Percentiles rank a stretch among this genome's conserved stretches.
Conservation (phyloP, 805 yeast species). For the Debaryomyces hansenii region DNA sequence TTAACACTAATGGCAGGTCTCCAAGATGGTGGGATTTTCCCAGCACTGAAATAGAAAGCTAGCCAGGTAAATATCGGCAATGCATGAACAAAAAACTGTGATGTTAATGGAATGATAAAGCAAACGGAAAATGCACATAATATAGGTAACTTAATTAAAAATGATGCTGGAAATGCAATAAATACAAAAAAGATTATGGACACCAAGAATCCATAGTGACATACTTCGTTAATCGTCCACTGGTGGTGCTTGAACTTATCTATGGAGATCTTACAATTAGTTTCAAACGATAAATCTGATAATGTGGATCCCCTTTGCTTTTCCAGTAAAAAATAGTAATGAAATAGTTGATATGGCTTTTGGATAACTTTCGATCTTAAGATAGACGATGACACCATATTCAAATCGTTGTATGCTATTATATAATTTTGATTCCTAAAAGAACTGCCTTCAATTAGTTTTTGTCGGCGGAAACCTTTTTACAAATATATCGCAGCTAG, state of each 20-base stretch:
- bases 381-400: conserved; percentile 4
- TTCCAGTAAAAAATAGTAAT: conserved; percentile 54
- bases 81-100: conserved; percentile 82
- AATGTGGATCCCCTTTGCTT: conserved; percentile 48
- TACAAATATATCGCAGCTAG: too few relatives aligned
- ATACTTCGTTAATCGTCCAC: conserved; percentile 48
- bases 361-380: conserved; percentile 23
- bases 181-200: conserved; percentile 59
- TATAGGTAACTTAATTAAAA: conserved; percentile 43
- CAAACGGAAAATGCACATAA: conserved; percentile 44
- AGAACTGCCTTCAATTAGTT: too few relatives aligned
- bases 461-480: too few relatives aligned
- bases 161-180: conserved; percentile 54
- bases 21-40: conserved; percentile 68
- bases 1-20: conserved; percentile 90
- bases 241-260: conserved; percentile 41
- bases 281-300: conserved; percentile 52
- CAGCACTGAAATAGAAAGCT: conserved; percentile 73
- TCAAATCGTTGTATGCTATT: background rate
- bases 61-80: conserved; percentile 87
- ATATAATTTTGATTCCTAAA: too few relatives aligned
- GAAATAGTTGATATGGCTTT: conserved; percentile 44
- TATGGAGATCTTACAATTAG: conserved; percentile 45
- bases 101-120: conserved; percentile 67
- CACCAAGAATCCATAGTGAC: conserved; percentile 51